These are phyloP conservation scores for Suhomyces kilbournensis DNA, from an alignment of 805 yeast species.

Conservation along the genomic window DNA sequence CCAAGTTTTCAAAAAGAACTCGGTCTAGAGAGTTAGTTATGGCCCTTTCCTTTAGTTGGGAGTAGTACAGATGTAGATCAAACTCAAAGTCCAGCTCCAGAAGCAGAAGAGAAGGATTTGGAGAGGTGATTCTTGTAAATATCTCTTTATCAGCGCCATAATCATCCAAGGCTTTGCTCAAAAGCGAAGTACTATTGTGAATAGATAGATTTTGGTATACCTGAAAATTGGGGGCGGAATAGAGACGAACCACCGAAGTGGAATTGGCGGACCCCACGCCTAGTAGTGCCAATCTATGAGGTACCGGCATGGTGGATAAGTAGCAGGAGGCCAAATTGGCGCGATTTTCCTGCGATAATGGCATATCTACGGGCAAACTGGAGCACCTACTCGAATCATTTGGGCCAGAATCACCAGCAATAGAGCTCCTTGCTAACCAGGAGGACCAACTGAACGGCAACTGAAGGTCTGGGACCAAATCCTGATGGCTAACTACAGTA, in stretches of 20 bases:
- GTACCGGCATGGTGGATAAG: slow-evolving; percentile 23
- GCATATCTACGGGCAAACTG: background rate
- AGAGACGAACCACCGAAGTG: slow-evolving; percentile 23
- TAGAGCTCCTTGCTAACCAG: slow-evolving; percentile 13
- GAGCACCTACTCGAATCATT: background rate
- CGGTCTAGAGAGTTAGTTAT: background rate
- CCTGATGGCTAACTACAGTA: slow-evolving; percentile 6
- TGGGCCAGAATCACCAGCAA: background rate
- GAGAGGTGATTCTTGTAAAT: background rate
- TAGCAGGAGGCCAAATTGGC: slow-evolving; percentile 27
- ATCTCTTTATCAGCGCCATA: background rate
- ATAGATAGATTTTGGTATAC: background rate
- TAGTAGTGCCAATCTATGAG: slow-evolving; percentile 28
- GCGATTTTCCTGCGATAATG: background rate
- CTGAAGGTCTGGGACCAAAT: slow-evolving; percentile 18
- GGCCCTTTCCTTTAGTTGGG: background rate
- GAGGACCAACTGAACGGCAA: slow-evolving; percentile 33
- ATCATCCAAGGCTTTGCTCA: background rate
- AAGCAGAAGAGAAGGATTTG: background rate
- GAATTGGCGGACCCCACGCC: slow-evolving; percentile 21
- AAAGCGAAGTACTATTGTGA: background rate
- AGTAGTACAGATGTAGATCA: background rate
- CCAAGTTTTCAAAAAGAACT: background rate
- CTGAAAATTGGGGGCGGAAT: background rate
- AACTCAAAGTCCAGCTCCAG: background rate